These are phyloP conservation scores for Penicillium italicum DNA, from an alignment of 2,329 filamentous ascomycete genomes.

Conservation along the genomic window DNA sequence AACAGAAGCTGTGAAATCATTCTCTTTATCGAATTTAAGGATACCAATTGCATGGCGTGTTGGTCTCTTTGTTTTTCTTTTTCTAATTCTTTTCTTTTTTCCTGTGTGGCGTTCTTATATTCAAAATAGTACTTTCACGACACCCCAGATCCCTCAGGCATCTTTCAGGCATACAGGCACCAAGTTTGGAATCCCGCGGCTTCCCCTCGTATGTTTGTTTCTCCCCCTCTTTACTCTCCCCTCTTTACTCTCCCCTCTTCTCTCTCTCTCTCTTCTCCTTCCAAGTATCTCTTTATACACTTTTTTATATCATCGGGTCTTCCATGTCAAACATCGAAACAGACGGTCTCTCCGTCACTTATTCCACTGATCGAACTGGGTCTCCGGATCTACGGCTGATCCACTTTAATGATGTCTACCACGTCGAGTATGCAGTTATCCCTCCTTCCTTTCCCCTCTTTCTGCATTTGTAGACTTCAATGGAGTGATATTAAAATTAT, in stretches of 20 bases:
- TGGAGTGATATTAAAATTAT: slow-evolving; percentile 22
- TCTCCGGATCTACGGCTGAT: slow-evolving; percentile 72
- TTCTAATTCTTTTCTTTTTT: not conserved
- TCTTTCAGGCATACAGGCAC: slow-evolving; percentile 2
- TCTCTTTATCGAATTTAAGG: slow-evolving; percentile 5
- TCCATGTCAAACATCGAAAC: slow-evolving; percentile 30
- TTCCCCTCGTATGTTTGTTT: slow-evolving; percentile 13
- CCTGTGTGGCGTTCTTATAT: no score
- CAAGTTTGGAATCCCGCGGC: not conserved
- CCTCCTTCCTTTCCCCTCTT: not conserved
- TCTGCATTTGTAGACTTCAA: not conserved
- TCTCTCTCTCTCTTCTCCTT: not conserved
- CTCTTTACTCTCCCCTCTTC: not conserved
- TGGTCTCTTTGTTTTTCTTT: not conserved
- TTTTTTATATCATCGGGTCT: not conserved
- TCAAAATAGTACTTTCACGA: slow-evolving; percentile 1
- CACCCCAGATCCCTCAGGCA: slow-evolving; percentile 5
- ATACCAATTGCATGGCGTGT: slow-evolving; percentile 25
- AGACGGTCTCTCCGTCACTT: slow-evolving; percentile 41
- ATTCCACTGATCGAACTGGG: slow-evolving; percentile 43
- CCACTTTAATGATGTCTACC: slow-evolving; percentile 94
- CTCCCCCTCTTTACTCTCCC: not conserved
- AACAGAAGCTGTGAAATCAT: slow-evolving; percentile 25
- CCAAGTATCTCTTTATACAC: not conserved
- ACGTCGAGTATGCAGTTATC: slow-evolving; percentile 59